These are phyloP conservation scores for Bacidia rubella DNA, from an alignment of 495 filamentous ascomycete genomes.

Conservation along the genomic window DNA sequence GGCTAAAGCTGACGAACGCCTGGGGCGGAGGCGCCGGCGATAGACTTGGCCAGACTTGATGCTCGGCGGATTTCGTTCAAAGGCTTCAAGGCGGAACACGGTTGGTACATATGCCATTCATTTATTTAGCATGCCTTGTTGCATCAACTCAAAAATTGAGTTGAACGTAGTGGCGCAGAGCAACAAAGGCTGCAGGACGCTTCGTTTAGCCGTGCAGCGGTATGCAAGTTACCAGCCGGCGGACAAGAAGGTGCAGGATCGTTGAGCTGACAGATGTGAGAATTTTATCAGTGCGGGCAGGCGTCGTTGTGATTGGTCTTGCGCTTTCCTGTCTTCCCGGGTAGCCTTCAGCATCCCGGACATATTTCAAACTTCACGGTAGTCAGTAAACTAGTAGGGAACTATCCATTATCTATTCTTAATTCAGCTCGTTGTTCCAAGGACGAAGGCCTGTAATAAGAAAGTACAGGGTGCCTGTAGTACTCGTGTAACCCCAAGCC, in stretches of 20 bases:
- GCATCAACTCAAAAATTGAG: background rate
- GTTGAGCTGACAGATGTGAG: background rate
- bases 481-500: background rate
- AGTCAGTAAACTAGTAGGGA: background rate
- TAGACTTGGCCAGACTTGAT: background rate
- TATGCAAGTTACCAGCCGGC: background rate
- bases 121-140: background rate
- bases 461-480: background rate
- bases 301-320: conserved; percentile 1
- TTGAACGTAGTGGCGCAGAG: background rate
- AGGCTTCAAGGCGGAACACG: background rate
- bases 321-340: background rate
- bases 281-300: background rate
- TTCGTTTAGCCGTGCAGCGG: background rate
- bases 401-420: background rate
- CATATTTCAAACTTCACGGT: background rate
- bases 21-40: background rate
- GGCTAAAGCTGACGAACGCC: background rate
- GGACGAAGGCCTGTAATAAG: background rate
- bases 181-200: background rate
- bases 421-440: background rate
- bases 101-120: background rate
- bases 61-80: too few relatives aligned
- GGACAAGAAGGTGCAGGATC: background rate
- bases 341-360: background rate